Conservation (phyloP, 2,329 filamentous ascomycete genomes). For the Thermothelomyces thermophilus region DNA sequence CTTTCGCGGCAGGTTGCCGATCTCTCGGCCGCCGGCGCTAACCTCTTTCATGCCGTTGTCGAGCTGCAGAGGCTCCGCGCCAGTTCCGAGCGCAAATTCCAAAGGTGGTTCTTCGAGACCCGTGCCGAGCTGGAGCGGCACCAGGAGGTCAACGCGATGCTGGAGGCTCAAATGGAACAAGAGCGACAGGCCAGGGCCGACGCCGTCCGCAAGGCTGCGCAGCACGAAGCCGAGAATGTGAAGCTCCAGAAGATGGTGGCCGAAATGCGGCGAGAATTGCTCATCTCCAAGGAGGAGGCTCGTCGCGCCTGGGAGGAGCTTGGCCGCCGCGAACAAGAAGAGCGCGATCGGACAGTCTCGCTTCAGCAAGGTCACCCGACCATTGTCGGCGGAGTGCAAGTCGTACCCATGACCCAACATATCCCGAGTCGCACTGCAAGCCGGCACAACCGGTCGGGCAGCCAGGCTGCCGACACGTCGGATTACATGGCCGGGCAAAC, state of each 20-base stretch:
- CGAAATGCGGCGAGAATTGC: conserved; percentile 87
- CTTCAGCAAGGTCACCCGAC: conserved; percentile 83
- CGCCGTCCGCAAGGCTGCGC: conserved; percentile 58
- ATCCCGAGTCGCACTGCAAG: conserved; percentile 50
- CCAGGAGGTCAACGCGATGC: conserved; percentile 72
- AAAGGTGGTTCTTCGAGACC: conserved; percentile 97
- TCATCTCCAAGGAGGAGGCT: conserved; percentile 94
- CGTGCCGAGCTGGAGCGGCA: conserved; percentile 78
- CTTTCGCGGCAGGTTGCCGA: conserved; percentile 92
- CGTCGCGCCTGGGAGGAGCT: conserved; percentile 96
- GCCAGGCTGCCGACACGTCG: conserved; percentile 27
- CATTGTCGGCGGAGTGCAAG: conserved; percentile 85
- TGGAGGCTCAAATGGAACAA: conserved; percentile 67
- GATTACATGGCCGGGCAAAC: conserved; percentile 28
- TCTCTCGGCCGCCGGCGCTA: conserved; percentile 92
- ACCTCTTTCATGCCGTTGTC: conserved; percentile 94
- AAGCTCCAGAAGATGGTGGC: conserved; percentile 70
- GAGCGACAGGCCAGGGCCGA: conserved; percentile 67
- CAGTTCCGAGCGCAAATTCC: conserved; percentile 94
- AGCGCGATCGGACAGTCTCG: conserved; percentile 79
- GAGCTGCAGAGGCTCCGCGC: conserved; percentile 89
- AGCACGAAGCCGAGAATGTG: conserved; percentile 60
- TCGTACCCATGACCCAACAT: conserved; percentile 83
- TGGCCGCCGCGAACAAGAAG: conserved; percentile 85
- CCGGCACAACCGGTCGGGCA: conserved; percentile 35